Base-by-base conservation (phyloP, 495 filamentous ascomycete species). In the Aspergillus haitiensis region DNA sequence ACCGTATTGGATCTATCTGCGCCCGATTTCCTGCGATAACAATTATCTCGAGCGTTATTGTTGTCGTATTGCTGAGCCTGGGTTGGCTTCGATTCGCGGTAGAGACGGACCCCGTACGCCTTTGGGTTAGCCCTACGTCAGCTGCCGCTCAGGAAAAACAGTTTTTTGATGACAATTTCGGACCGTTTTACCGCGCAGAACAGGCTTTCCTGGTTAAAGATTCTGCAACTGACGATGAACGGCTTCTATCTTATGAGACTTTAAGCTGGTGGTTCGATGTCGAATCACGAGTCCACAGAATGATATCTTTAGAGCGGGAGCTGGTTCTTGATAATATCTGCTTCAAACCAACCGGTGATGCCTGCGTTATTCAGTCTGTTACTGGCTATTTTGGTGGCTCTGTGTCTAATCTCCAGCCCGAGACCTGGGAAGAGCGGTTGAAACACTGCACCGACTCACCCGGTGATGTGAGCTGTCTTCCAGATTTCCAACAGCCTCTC, bases 41-140 rank as follows among this genome's bases (percentile, higher is more conserved):
- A 7, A 96, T 97, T 58, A 65, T 73, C 15, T 73, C 78, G 33
- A 91, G 88, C 61, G 61, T 95, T 12, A 15, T 93, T 40, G 71
- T 92, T 18, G 90, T 96, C 11, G 76, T 77, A 3, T 61, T 96
- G 5, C 73, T 98, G 58, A 96, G 92, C 65, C 63, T 92, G 36
- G 94, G 94, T 12, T 96, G 92, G 91, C 71, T 92, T 35, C 84
- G 83, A 44, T 98, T 98, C 64, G 78, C 86, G 2, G 80, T 98
- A 56, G 95, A 98, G 69, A 89, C 81, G 16, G 88, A 97, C 58
- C 94, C 94, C 0, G 95, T 94, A 10, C 85, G 90, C 34, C 72
- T 98, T 46, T 98, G 94, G 94, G 95, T 98, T 12, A 93, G 92
- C 64, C 95, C 94, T 10, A 88, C 89, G 11, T 97, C 93, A 2